Base-by-base conservation (phyloP, 495 filamentous ascomycete species). In the Eremomyces bilateralis region DNA sequence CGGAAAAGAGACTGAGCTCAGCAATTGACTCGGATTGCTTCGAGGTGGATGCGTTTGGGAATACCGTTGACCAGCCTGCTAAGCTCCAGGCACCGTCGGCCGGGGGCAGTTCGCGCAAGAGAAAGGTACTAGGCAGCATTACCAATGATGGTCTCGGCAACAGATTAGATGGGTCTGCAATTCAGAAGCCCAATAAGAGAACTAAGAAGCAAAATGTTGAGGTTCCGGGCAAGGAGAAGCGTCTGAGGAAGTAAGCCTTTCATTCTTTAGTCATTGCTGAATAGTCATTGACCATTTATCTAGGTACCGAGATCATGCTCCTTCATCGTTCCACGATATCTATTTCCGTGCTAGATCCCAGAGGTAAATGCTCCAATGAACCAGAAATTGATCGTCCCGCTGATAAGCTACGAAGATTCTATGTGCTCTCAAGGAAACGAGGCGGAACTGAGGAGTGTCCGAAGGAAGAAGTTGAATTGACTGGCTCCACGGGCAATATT, bases 401-500 rank as follows among this genome's bases (percentile, higher is more conserved):
- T 33, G 25, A 33, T 21, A 6, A 21, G 22, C 1, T 39, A 12
- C 36, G 1, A 36, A 69, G 68, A 18, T 71, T 77, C 64, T 70
- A 63, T 38, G 58, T 74, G 3, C 52, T 73, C 4, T 52, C 57
- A 24, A 58, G 71, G 17, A 54, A 43, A 13, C 55, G 67, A 4
- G 38, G 36, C 18, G 55, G 53, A 10, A 59, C 56, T 3, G 48
- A 52, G 2, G 48, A 59, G 0, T 38, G 41, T 2, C 68, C 60
- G 1, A 51, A 61, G 21, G 64, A 78, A 37, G 54, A 45, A 1
- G 67, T 85, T 43, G 64, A 75, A 22, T 56, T 90, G 32, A 72
- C 73, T 11, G 80, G 80, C 17, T 65, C 73, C 4, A 80, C 72
- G 2, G 79, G 78, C 3, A 81, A 83, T 43, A 55, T 84, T 31